A percentile compares a stretch with the other conserved stretches of the same genome.
phyloP scores from a whole-genome alignment of 164 flowering plant genomes.

The Vitis amurensis region DNA sequence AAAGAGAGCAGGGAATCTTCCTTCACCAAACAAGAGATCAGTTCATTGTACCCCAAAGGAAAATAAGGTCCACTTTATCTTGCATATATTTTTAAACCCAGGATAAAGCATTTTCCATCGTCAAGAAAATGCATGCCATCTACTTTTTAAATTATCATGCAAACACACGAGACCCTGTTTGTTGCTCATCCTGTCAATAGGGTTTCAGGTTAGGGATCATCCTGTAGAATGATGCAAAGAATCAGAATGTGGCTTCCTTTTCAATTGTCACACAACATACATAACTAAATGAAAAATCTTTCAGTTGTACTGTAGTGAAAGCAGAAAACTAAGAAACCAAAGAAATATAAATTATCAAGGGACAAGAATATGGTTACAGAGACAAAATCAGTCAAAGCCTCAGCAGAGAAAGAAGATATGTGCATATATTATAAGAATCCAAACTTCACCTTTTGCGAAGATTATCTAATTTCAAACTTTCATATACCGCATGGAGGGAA shows the following conservation, averaged over 20 bases:
- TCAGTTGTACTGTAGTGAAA: not conserved
- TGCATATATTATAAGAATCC: not conserved
- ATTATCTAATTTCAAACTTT: slow-evolving; percentile 75
- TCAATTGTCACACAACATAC: not conserved
- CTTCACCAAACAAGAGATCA: too few species aligned
- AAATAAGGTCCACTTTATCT: too few species aligned
- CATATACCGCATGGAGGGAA: slow-evolving; percentile 88
- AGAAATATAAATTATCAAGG: not conserved
- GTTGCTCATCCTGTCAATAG: not conserved
- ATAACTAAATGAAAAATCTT: not conserved
- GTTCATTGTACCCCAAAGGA: too few species aligned
- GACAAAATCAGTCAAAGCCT: not conserved
- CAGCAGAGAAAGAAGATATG: not conserved
- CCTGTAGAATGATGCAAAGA: not conserved
- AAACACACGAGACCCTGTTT: not conserved
- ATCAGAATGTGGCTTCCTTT: not conserved
- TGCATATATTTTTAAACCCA: too few species aligned
- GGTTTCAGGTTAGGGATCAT: not conserved
- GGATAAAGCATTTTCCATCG: not conserved
- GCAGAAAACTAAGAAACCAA: not conserved
- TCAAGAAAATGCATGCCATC: not conserved
- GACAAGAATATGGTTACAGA: not conserved
- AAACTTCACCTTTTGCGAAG: slow-evolving; percentile 70
- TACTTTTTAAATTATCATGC: not conserved
- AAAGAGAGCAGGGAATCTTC: too few species aligned